Evolutionary conservation across 2,329 filamentous ascomycete species (phyloP), one percentile per base, ranked within the genome.

Genomic region (Acephala macrosclerotiorum): DNA sequence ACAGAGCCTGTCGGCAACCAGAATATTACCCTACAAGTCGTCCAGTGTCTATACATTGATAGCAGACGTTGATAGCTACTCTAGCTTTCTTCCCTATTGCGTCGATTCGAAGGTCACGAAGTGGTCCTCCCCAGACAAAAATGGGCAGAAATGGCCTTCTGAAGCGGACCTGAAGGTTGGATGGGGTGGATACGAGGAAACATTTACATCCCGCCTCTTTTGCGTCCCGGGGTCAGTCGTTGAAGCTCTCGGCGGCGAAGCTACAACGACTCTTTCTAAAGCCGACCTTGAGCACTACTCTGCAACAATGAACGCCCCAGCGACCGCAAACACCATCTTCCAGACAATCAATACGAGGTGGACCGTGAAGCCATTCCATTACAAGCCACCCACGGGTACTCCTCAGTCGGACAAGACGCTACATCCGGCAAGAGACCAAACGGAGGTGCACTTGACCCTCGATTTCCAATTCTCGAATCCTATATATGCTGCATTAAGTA

Each of bases 31-130:
- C 16, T 96, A 96, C 82, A 81, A 89, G 0, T 82, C 88, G 36
- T 74, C 79, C 4, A 83, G 87, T 1, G 89, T 99, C 72, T 99
- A 96, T 86, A 83, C 84, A 71, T 86, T 97, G 62, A 94, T 99
- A 78, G 89, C 94, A 80, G 93, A 97, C 79, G 89, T 99, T 70
- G 87, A 93, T 78, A 88, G 88, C 69, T 99, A 99, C 86, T 83
- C 85, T 42, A 78, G 83, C 70, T 99, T 98, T 83, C 87, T 99
- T n/a, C 96, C 96, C 12, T 97, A 96, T 85, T 97, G 95, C 80
- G 86, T 87, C 51, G 83, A 83, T 55, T 94, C 92, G 42, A 85
- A 84, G 67, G 93, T 98, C 47, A 97, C 93, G 1, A 83, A 84
- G 65, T 93, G 91, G 86, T 90, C 92, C 7, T 61, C 77, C 14